Base-by-base conservation (phyloP, 2,329 filamentous ascomycete genomes). In the Nemania diffusa region DNA sequence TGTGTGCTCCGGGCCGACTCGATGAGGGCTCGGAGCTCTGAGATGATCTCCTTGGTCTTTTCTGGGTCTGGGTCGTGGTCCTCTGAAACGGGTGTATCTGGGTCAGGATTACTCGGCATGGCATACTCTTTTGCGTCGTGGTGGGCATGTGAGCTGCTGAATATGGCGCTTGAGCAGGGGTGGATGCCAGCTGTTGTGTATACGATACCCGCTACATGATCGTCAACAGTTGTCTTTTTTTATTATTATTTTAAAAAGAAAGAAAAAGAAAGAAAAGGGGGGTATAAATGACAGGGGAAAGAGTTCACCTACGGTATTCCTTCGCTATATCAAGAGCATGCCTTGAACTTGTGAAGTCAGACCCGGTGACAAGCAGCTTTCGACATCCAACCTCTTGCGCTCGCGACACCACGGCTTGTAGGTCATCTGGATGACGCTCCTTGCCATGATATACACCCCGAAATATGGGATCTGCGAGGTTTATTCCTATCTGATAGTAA, bases 101-200 rank as follows among this genome's bases (percentile, higher is more conserved):
- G 78, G 77, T 87, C 79, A 17, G 87, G 80, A 46, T 88, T 88
- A 67, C 85, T 88, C 4, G 85, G 84, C 13, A 82, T 80, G 5
- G 82, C 84, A 72, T 85, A 83, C 55, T 82, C 81, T 56, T 82
- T 67, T 7, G 64, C 79, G 67, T 84, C 82, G 65, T 82, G 78
- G 56, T 78, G 80, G 26, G 80, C 51, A 56, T 82, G 81, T 5
- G 79, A 76, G 68, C 83, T 81, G 71, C 91, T 90, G 78, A 99
- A 97, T 60, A 92, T 88, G 69, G 91, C 88, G 72, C 92, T 92
- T 70, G 89, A 91, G 80, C 96, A 99, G 15, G 96, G 96, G 78
- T 99, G 96, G 50, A 99, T 93, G 70, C 96, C 96, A 9, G 97
- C 90, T 1, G 96, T 99, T 24, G 92, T 90, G 79, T 93, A 99